Base-by-base conservation (phyloP, 1,139 yeast genomes). In the Wickerhamomyces sp. region DNA sequence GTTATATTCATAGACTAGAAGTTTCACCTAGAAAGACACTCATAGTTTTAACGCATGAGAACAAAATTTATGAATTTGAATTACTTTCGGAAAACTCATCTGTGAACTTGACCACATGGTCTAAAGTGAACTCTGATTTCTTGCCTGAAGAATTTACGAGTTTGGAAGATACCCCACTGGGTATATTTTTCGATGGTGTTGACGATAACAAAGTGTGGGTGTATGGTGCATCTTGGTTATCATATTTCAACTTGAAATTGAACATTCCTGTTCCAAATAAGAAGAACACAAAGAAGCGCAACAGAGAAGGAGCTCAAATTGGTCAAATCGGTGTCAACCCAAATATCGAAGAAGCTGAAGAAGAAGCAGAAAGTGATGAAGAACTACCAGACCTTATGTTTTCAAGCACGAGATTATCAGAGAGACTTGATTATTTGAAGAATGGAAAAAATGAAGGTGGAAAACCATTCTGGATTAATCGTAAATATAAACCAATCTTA, bases 171-270 rank as follows among this genome's bases (percentile, higher is more conserved):
- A 81, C 82, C 52, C 84, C 95, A 41, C 72, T 78, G 47, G 96
- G 96, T 8, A 62, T 85, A 21, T 87, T 85, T 55, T 54, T 51
- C 19, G 73, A 68, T 36, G 56, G 59, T 7, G 40, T 49, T 3
- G 54, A 61, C 33, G 55, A 65, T 2, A 67, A 72, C 38, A 64
- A 74, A 33, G 67, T 84, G 21, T 90, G 97, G 97, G 61, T 89
- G 17, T 89, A 86, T 75, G 96, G 97, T 3, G 72, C 86, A n/a
- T 75, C 76, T 38, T 92, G 96, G 95, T 58, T 90, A 17, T 76
- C 84, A 8, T 85, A 74, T 57, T 74, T 92, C 38, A 92, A 90
- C 58, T 65, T 86, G 46, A 61, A 72, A n/a, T 60, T 71, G 41
- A 78, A 82, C 51, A 65, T 82, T 40, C 85, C 88, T 20, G 52